Base-by-base conservation (phyloP, 768 basidiomycete genomes). In the Mycena leptocephala region DNA sequence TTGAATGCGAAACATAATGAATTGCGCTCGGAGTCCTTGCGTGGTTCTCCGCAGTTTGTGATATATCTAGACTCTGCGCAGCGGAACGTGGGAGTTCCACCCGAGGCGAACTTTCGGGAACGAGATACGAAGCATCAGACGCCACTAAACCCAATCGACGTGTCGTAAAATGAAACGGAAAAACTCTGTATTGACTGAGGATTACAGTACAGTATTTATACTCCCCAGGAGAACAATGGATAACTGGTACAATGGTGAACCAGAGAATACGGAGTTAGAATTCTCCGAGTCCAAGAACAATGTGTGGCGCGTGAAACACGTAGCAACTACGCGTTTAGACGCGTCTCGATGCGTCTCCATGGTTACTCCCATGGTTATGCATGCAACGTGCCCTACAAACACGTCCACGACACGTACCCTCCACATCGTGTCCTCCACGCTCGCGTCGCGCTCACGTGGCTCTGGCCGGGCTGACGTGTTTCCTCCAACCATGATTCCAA, bases 11-110 rank as follows among this genome's bases (percentile, higher is more conserved):
- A 46, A 18, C 43, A 46, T 14, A 46, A 4, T 10, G 43, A 14
- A 20, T 46, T 46, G 5, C 78, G 73, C 8, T 74, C 26, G 13
- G 13, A n/a, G 41, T 80, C 76, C 5, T 46, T 37, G 53, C 41
- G 65, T 16, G n/a, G n/a, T n/a, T n/a, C 26, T n/a, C 48, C 32
- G 46, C 7, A 14, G 43, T 18, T 46, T 10, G 43, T 18, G 20
- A 46, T 46, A 18, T 14, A 46, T 18, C 5, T 10, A 9, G 11
- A 14, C 16, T 46, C 43, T 10, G 20, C 24, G 48, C n/a, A 51
- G 48, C 48, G 48, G 48, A 24, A 51, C 48, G n/a, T 51, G 48
- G 22, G n/a, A n/a, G n/a, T 6, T 5, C 20, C 48, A 51, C 48
- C 11, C 22, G 48, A 20, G 5, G 48, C 48, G 24, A 51, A 51